Percentiles rank a stretch among this genome's conserved stretches.
Conservation (phyloP, 2,329 filamentous ascomycete genomes). For the Fusarium odoratissimum region DNA sequence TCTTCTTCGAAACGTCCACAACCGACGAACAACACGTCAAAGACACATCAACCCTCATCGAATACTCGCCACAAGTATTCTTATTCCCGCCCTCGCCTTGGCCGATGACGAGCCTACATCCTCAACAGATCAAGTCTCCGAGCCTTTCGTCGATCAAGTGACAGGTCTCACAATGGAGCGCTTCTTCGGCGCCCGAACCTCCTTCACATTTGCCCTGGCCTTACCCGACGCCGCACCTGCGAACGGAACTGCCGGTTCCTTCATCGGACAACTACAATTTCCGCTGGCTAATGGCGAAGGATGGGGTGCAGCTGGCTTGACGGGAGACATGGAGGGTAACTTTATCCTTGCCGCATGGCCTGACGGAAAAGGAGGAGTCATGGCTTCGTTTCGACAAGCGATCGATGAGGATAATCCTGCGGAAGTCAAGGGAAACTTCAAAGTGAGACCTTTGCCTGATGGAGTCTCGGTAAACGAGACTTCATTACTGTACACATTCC, state of each 20-base stretch:
- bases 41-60: slow-evolving; percentile 6
- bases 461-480: slow-evolving; percentile 8
- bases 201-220: background rate
- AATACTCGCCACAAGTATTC: background rate
- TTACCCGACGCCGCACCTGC: background rate
- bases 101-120: slow-evolving; percentile 13
- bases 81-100: background rate
- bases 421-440: background rate
- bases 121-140: background rate
- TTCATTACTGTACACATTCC: background rate
- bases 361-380: slow-evolving; percentile 10
- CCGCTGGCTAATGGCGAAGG: background rate
- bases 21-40: background rate
- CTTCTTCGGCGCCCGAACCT: background rate
- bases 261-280: slow-evolving; percentile 5
- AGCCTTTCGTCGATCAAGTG: slow-evolving; percentile 5
- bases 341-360: slow-evolving; percentile 14
- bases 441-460: slow-evolving; percentile 6
- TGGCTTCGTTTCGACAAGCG: slow-evolving; percentile 12
- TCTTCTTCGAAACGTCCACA: background rate
- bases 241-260: background rate
- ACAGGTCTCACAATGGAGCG: slow-evolving; percentile 24
- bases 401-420: slow-evolving; percentile 13
- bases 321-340: slow-evolving; percentile 15
- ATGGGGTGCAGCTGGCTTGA: slow-evolving; percentile 13